A percentile compares a stretch with the other conserved stretches of the same genome.
phyloP scores from a whole-genome alignment of 192 early-diverging fungal species.

The Linnemannia exigua region DNA sequence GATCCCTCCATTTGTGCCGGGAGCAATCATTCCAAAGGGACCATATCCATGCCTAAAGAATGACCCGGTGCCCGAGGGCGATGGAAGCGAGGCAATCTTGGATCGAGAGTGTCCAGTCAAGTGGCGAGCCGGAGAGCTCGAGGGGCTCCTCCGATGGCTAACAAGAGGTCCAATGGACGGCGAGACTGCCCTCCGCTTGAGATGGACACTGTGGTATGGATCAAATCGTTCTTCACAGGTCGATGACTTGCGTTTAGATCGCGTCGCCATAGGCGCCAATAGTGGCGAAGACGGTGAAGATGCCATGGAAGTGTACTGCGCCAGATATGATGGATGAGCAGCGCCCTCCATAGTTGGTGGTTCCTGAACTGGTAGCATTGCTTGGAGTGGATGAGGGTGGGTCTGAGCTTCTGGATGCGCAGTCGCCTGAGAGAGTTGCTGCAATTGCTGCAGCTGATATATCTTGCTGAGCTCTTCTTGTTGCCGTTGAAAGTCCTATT shows the following conservation, averaged over 20 bases:
- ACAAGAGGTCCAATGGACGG: slow-evolving; percentile 46
- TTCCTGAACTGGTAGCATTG: slow-evolving; percentile 15
- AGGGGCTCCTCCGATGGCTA: slow-evolving; percentile 42
- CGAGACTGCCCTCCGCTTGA: slow-evolving; percentile 52
- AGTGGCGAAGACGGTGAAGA: slow-evolving; percentile 38
- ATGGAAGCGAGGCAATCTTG: slow-evolving; percentile 36
- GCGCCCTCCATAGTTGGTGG: neutral
- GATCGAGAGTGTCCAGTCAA: slow-evolving; percentile 34
- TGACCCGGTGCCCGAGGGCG: slow-evolving; percentile 36
- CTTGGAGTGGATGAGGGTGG: slow-evolving; percentile 34
- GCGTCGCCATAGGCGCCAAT: slow-evolving; percentile 21
- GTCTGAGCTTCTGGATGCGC: neutral
- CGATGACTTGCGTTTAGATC: slow-evolving; percentile 49
- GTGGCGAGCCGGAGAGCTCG: slow-evolving; percentile 48
- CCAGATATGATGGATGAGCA: slow-evolving; percentile 5
- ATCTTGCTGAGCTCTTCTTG: slow-evolving; percentile 47
- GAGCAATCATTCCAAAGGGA: neutral
- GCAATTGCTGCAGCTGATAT: slow-evolving; percentile 37
- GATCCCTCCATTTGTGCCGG: neutral
- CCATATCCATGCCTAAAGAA: slow-evolving; percentile 26
- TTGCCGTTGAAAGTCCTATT: slow-evolving; percentile 38
- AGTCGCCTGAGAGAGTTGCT: slow-evolving; percentile 16
- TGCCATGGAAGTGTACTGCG: slow-evolving; percentile 3
- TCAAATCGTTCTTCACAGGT: slow-evolving; percentile 56
- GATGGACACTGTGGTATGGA: slow-evolving; percentile 44